Conservation (phyloP, 148 eudicot species). For the Silene uniflora region DNA sequence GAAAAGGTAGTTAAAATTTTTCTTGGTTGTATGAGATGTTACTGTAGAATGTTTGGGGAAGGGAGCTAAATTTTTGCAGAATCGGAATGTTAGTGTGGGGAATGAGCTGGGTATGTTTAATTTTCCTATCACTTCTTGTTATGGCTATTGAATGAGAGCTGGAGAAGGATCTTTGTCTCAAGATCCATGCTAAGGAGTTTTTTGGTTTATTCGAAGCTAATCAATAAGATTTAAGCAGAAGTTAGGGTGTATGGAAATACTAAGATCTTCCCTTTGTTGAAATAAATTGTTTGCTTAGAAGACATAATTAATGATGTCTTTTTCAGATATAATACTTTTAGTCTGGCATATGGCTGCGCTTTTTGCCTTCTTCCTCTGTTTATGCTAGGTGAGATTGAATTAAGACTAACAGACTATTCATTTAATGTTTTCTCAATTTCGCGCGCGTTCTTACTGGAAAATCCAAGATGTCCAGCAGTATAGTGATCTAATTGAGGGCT, state of each 20-base stretch:
- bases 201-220: neutral
- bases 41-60: neutral
- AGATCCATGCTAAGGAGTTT: neutral
- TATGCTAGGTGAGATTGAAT: no score
- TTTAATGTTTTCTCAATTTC: neutral
- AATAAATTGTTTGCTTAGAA: constrained; percentile 1
- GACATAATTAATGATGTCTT: neutral
- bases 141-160: neutral
- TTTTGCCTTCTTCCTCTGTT: no score
- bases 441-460: no score
- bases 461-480: neutral
- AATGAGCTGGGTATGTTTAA: neutral
- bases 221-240: neutral
- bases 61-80: neutral
- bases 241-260: neutral
- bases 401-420: neutral
- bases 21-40: no score
- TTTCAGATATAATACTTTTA: no score
- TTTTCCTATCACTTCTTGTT: neutral
- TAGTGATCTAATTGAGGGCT: neutral
- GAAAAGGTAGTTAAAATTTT: no score
- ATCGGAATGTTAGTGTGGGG: neutral
- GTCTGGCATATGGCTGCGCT: no score
- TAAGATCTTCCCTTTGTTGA: no score
- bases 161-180: neutral